Conservation (phyloP, 2,329 filamentous ascomycete genomes). For the Penicillium italicum region DNA sequence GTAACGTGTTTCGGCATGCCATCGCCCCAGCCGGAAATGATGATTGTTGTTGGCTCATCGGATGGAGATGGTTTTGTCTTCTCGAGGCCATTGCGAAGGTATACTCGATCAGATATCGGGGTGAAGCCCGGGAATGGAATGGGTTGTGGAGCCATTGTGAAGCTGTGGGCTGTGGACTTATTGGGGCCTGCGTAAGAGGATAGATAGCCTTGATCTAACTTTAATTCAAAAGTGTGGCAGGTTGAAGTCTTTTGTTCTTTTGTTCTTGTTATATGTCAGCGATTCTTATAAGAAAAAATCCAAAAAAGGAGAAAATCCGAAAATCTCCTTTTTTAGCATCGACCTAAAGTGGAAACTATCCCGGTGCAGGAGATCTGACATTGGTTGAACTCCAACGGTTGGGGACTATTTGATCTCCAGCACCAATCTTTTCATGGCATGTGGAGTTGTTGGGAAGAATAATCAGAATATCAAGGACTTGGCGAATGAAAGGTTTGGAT, state of each 20-base stretch:
- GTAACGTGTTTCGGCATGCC: conserved; percentile 52
- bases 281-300: background rate
- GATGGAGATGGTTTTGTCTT: conserved; percentile 28
- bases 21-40: conserved; percentile 59
- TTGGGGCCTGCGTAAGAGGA: background rate
- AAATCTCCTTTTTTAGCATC: background rate
- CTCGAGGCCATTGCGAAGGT: conserved; percentile 36
- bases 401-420: background rate
- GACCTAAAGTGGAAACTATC: background rate
- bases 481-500: background rate
- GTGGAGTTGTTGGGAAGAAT: conserved; percentile 5
- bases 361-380: background rate
- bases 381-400: conserved; percentile 3
- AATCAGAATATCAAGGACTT: background rate
- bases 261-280: background rate
- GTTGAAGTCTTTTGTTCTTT: background rate
- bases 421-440: background rate
- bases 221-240: background rate
- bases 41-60: conserved; percentile 23
- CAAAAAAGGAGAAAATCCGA: background rate
- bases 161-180: background rate
- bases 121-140: conserved; percentile 46
- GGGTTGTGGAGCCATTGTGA: conserved; percentile 19
- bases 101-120: conserved; percentile 48
- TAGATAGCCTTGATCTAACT: background rate